Percentiles rank a stretch among this genome's conserved stretches.
phyloP scores from a whole-genome alignment of 2,329 filamentous ascomycete genomes.

The Massarina eburnea region DNA sequence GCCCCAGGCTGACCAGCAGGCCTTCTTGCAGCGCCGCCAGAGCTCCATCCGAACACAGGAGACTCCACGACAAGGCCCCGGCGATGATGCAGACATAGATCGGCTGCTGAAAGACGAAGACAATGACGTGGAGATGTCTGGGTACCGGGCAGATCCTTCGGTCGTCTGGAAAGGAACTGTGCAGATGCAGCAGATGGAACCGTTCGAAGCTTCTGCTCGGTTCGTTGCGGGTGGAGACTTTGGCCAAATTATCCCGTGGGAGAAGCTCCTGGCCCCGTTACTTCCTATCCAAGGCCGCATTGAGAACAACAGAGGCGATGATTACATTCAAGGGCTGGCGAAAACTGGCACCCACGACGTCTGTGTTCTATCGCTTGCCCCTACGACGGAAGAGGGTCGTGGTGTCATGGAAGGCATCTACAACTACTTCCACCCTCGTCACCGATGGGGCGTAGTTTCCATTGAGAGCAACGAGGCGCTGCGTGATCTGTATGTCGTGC shows the following conservation, averaged over 20 bases:
- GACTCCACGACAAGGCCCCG: constrained; percentile 56
- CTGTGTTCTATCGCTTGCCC: constrained; percentile 71
- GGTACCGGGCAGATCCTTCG: constrained; percentile 67
- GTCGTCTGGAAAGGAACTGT: constrained; percentile 56
- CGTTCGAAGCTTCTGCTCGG: constrained; percentile 75
- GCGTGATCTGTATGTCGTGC: constrained; percentile 88
- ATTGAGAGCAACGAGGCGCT: constrained; percentile 69
- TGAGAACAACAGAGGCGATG: constrained; percentile 77
- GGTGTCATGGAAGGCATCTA: constrained; percentile 73
- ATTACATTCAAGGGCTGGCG: constrained; percentile 85
- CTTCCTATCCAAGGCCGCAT: constrained; percentile 79
- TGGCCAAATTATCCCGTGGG: constrained; percentile 67
- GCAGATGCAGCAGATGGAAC: constrained; percentile 73
- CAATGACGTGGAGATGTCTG: constrained; percentile 77
- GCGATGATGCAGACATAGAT: constrained; percentile 86
- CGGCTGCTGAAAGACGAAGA: constrained; percentile 81
- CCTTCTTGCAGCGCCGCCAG: constrained; percentile 54
- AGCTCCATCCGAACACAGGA: constrained; percentile 48
- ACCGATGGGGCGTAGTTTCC: constrained; percentile 79
- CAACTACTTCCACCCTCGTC: constrained; percentile 80
- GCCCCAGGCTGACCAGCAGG: constrained; percentile 57
- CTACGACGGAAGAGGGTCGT: constrained; percentile 61
- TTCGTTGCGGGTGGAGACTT: constrained; percentile 85
- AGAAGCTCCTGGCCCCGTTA: constrained; percentile 69
- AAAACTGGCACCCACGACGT: constrained; percentile 84